phyloP scores from a whole-genome alignment of 805 yeast species.

The Clavispora phyllophila region DNA sequence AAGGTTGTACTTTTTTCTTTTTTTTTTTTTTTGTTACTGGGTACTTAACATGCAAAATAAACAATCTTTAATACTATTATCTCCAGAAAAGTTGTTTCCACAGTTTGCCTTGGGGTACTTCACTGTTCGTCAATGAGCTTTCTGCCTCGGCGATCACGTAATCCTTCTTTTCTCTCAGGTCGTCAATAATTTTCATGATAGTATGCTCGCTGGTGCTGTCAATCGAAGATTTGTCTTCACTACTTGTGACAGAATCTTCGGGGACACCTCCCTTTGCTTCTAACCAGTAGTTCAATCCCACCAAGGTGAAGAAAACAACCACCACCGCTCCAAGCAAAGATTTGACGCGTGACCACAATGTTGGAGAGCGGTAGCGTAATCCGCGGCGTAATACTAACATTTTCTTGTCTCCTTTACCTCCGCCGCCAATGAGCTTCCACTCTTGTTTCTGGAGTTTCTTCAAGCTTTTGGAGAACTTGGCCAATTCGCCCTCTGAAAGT shows the following conservation, averaged over 20 bases:
- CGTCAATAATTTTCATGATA: no score
- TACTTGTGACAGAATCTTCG: background rate
- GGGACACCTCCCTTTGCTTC: conserved; percentile 6
- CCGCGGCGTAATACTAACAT: conserved; percentile 14
- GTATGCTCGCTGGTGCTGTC: no score
- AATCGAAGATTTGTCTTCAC: no score
- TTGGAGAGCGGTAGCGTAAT: background rate
- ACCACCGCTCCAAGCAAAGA: conserved; percentile 25
- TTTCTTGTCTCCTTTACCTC: conserved; percentile 13
- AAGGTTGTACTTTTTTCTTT: background rate
- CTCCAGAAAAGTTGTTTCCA: background rate
- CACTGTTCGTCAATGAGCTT: no score
- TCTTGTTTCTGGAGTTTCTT: conserved; percentile 39
- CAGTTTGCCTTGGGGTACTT: background rate
- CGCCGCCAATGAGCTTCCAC: conserved; percentile 56
- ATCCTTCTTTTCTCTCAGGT: no score
- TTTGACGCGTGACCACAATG: conserved; percentile 10
- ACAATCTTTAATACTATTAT: background rate
- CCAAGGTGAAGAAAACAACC: conserved; percentile 15
- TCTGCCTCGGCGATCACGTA: no score
- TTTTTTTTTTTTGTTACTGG: background rate
- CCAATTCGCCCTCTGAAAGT: conserved; percentile 32
- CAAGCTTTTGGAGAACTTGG: conserved; percentile 28
- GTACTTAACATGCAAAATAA: background rate
- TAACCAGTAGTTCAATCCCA: conserved; percentile 22